phyloP scores from a whole-genome alignment of 2,329 filamentous ascomycete genomes.

The Xylariaceae sp. region DNA sequence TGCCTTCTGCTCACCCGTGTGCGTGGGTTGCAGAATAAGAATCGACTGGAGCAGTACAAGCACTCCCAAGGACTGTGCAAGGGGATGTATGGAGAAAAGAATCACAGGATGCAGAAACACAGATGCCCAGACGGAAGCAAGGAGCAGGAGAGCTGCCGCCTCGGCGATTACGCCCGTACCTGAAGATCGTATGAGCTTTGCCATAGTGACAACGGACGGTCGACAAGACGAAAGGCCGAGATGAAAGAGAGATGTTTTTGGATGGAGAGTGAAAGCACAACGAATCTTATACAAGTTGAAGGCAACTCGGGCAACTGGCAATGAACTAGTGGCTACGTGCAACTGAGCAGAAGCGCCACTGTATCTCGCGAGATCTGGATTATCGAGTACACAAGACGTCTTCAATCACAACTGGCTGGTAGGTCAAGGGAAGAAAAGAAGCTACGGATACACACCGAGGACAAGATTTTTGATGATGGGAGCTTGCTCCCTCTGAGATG shows the following conservation, averaged over 20 bases:
- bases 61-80: constrained; percentile 62
- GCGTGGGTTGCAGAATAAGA: constrained; percentile 82
- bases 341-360: constrained; percentile 8
- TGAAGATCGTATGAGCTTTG: constrained; percentile 37
- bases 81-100: constrained; percentile 84
- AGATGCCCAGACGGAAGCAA: constrained; percentile 69
- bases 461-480: constrained; percentile 66
- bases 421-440: neutral
- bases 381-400: too few relatives aligned
- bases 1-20: constrained; percentile 67
- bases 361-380: too few relatives aligned
- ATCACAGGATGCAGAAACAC: constrained; percentile 66
- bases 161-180: constrained; percentile 80
- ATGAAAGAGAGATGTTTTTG: too few relatives aligned
- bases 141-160: constrained; percentile 68
- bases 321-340: constrained; percentile 5
- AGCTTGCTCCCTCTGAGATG: constrained; percentile 59
- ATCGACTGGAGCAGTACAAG: constrained; percentile 74
- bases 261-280: too few relatives aligned
- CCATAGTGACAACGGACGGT: constrained; percentile 16
- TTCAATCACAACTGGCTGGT: too few relatives aligned
- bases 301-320: too few relatives aligned
- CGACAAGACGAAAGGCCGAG: too few relatives aligned
- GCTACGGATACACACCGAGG: constrained; percentile 54
- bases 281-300: too few relatives aligned